Conservation (phyloP, 305 asterid genomes). For the Fraxinus floribunda region DNA sequence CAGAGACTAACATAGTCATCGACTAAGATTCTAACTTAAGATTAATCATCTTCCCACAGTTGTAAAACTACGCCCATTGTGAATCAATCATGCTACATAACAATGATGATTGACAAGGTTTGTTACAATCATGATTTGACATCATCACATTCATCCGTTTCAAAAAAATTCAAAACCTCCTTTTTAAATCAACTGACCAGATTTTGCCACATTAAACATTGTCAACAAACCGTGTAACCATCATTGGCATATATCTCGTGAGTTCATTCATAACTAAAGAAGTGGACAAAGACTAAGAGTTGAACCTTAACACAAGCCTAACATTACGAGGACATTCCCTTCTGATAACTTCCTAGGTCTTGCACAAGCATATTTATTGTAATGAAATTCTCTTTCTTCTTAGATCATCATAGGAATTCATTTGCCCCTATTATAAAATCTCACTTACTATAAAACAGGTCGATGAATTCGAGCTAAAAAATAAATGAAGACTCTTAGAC, state of each 20-base stretch:
- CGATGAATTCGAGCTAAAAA: background rate
- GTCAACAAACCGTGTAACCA: too few species aligned
- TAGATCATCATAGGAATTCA: background rate
- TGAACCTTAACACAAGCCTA: background rate
- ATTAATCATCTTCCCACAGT: background rate
- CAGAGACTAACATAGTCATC: background rate
- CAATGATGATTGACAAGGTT: too few species aligned
- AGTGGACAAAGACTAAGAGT: background rate
- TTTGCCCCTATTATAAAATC: background rate
- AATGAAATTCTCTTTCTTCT: background rate
- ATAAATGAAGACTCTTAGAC: background rate
- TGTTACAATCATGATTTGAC: too few species aligned
- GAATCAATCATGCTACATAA: too few species aligned
- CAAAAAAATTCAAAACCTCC: too few species aligned
- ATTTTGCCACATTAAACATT: too few species aligned
- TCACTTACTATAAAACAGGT: background rate
- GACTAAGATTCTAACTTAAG: background rate
- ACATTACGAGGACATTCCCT: background rate
- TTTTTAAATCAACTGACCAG: too few species aligned
- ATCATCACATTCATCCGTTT: too few species aligned
- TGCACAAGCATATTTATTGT: background rate
- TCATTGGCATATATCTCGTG: background rate
- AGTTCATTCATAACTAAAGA: background rate
- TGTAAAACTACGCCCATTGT: background rate
- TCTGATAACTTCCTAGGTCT: background rate